Conservation (phyloP, 1,284 basidiomycete species). For the Abortiporus biennis region DNA sequence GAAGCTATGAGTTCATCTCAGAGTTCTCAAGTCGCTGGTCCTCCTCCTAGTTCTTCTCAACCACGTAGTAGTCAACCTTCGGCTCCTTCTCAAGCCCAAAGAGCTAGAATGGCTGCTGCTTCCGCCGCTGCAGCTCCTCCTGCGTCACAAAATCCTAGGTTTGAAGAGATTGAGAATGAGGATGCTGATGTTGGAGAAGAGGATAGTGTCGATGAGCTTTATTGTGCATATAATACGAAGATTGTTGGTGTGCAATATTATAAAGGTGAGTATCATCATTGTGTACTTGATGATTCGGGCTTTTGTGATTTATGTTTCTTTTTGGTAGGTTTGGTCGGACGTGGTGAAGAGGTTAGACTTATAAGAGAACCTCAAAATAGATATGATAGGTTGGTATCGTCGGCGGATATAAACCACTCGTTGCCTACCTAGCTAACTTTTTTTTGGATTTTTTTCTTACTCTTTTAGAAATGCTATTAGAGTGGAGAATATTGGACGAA, state of each 20-base stretch:
- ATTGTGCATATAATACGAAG: constrained; percentile 50
- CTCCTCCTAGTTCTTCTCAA: constrained; percentile 4
- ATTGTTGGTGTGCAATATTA: constrained; percentile 85
- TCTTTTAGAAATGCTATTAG: constrained; percentile 65
- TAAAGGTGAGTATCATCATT: constrained; percentile 34
- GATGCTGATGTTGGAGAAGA: constrained; percentile 33
- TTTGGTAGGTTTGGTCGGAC: constrained; percentile 62
- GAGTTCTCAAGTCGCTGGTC: constrained; percentile 7
- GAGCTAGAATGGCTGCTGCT: constrained; percentile 10
- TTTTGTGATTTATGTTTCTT: background rate
- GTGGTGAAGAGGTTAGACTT: constrained; percentile 74
- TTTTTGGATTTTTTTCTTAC: no score
- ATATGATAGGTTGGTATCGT: constrained; percentile 64
- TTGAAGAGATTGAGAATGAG: constrained; percentile 31
- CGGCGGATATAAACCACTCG: constrained; percentile 18
- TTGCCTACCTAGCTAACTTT: background rate
- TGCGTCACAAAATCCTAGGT: constrained; percentile 16
- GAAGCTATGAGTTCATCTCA: no score
- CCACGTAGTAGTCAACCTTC: constrained; percentile 9
- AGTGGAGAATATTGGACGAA: constrained; percentile 68
- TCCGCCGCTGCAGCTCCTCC: constrained; percentile 11
- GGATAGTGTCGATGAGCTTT: constrained; percentile 61
- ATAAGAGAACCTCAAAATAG: constrained; percentile 62
- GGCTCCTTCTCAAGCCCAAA: constrained; percentile 11
- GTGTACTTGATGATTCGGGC: background rate